Evolutionary conservation across 2,329 filamentous ascomycete species (phyloP), one percentile per base, ranked within the genome.

Genomic region (Beauveria varroae): DNA sequence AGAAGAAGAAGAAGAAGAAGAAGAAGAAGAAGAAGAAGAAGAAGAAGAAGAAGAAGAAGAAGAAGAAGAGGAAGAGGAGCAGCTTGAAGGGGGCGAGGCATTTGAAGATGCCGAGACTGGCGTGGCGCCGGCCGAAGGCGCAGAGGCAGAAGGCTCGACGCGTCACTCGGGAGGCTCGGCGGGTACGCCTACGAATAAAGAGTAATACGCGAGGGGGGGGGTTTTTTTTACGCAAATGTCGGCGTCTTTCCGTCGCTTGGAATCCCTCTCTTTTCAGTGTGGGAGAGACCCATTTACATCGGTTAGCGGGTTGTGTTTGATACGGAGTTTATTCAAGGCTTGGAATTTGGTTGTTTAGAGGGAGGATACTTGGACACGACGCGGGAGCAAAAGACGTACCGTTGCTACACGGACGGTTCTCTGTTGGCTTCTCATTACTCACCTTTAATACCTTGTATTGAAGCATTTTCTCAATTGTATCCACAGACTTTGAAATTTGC

Each of bases 141-240:
- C 12, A 16, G 50, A 51, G 37, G 52, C 44, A 5, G 26, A 43
- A 10, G 59, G 24, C 30, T n/a, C 41, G 3, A 46, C 44, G 46
- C 46, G 59, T 10, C 49, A 57, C 22, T 62, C 51, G 7, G 34
- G 20, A 12, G 47, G 26, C 20, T 49, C 57, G 14, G 53, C 44
- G 24, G 37, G 44, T 10, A 34, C 53, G 47, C 46, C 34, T 51
- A 62, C 60, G 60, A 62, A 57, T 52, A 62, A 62, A 53, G 60
- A 62, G 20, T 62, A 47, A 57, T 55, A 30, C 26, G 41, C 16
- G 46, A 51, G n/a, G 24, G 41, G n/a, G n/a, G n/a, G n/a, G n/a
- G n/a, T n/a, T n/a, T 12, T 62, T 67, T 34, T 37, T 14, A 14
- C 2, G 68, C 68, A 69, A 69, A 68, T 71, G 69, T 70, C 68